Evolutionary conservation across 192 early-diverging fungal species (phyloP).

Genomic region (Chytriomyces hyalinus): DNA sequence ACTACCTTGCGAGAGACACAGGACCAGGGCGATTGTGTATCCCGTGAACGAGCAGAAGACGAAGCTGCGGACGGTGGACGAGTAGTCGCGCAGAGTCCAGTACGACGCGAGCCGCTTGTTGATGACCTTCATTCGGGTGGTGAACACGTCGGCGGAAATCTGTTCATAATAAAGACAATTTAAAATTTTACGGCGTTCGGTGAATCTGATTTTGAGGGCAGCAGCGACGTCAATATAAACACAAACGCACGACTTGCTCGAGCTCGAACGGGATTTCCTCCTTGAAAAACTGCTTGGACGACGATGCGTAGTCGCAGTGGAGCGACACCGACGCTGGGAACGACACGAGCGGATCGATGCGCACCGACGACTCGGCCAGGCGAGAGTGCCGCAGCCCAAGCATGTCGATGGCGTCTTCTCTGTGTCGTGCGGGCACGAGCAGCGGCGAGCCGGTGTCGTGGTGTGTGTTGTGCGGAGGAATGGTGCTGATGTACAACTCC

Average conservation of each 20-base stretch:
- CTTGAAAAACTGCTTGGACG: background rate
- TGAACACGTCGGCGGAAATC: conserved; percentile 3
- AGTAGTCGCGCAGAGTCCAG: background rate
- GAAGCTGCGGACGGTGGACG: background rate
- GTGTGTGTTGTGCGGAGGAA: too few species aligned
- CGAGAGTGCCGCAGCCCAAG: too few species aligned
- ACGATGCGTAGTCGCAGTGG: background rate
- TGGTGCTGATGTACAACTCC: too few species aligned
- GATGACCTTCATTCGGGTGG: background rate
- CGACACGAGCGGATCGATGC: too few species aligned
- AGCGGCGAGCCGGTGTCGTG: too few species aligned
- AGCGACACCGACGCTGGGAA: background rate
- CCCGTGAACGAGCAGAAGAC: background rate
- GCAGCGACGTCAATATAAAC: too few species aligned
- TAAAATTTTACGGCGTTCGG: background rate
- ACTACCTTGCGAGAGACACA: background rate
- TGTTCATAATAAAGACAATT: background rate
- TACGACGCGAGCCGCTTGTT: background rate
- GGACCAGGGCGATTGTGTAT: background rate
- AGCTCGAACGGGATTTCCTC: background rate
- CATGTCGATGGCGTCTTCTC: too few species aligned
- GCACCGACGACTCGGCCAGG: too few species aligned
- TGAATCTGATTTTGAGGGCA: background rate
- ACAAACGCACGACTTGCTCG: background rate
- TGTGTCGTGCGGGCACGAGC: too few species aligned